Evolutionary conservation across 2,329 filamentous ascomycete species (phyloP).

Genomic region (Aureobasidium sp.): DNA sequence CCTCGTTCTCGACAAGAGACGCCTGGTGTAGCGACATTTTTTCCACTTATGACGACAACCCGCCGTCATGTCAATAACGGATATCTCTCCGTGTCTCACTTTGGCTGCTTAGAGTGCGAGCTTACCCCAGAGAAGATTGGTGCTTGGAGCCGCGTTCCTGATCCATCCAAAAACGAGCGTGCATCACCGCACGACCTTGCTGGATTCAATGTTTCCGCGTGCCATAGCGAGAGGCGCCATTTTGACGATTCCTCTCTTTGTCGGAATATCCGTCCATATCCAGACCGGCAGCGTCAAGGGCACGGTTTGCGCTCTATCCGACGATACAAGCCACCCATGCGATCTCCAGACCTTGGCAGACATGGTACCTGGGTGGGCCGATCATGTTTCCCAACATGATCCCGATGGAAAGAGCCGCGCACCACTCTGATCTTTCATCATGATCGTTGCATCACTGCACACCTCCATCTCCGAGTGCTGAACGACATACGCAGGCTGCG

Average conservation of each 20-base stretch:
- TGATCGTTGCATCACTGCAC: neutral
- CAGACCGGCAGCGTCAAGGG: neutral
- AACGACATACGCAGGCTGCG: neutral
- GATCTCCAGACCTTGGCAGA: slow-evolving; percentile 3
- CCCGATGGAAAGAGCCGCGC: neutral
- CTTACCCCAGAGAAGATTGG: neutral
- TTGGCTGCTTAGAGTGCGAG: neutral
- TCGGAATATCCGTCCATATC: neutral
- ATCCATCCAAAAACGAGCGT: neutral
- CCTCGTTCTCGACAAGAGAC: neutral
- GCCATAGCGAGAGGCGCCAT: neutral
- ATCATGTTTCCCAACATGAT: neutral
- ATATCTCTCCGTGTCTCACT: slow-evolving; percentile 3
- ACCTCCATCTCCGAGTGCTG: neutral
- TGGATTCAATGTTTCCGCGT: neutral
- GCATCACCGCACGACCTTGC: neutral
- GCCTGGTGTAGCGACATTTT: neutral
- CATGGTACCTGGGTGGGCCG: neutral
- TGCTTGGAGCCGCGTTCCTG: neutral
- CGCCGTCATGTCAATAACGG: slow-evolving; percentile 1
- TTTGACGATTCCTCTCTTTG: neutral
- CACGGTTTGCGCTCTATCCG: neutral
- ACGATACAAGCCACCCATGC: neutral
- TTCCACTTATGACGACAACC: neutral
- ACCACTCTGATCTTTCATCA: neutral